Percentiles rank a stretch among this genome's conserved stretches.
Conservation (phyloP, 1,284 basidiomycete species). For the Ustilago hordei region DNA sequence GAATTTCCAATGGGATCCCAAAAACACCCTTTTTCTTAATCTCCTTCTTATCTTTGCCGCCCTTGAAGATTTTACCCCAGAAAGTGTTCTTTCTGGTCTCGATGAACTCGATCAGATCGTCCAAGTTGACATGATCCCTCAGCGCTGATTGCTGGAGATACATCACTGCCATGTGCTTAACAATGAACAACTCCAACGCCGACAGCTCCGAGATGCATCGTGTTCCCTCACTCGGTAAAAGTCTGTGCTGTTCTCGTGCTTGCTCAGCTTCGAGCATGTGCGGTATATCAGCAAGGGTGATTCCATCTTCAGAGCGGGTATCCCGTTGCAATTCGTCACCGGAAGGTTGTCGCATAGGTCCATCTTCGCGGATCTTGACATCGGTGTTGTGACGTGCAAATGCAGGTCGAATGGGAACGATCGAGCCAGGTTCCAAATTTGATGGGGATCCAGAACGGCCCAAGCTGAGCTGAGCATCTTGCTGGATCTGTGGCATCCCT, state of each 20-base stretch:
- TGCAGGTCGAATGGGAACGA: conserved; percentile 77
- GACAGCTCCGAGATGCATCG: conserved; percentile 86
- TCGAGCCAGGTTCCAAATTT: conserved; percentile 43
- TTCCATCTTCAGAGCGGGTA: conserved; percentile 78
- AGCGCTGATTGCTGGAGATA: conserved; percentile 80
- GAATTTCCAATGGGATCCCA: conserved; percentile 88
- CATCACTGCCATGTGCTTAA: conserved; percentile 91
- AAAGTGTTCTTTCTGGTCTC: conserved; percentile 93
- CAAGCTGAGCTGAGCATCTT: conserved; percentile 40
- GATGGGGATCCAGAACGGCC: conserved; percentile 39
- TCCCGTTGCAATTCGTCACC: conserved; percentile 56
- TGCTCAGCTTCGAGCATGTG: conserved; percentile 91
- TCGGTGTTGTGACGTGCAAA: conserved; percentile 85
- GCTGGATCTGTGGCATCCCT: conserved; percentile 67
- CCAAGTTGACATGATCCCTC: conserved; percentile 79
- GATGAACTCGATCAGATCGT: conserved; percentile 92
- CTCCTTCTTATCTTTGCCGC: conserved; percentile 79
- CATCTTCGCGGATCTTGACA: conserved; percentile 88
- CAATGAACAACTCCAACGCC: conserved; percentile 85
- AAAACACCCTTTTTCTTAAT: conserved; percentile 77
- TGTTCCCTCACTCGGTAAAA: conserved; percentile 78
- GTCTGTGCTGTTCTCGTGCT: conserved; percentile 82
- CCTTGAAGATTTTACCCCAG: conserved; percentile 97
- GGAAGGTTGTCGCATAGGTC: conserved; percentile 56
- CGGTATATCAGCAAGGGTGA: conserved; percentile 96